Evolutionary conservation across 371 early-diverging fungal genomes (phyloP), one percentile per base, ranked within the genome.

Genomic region (Nematocida homosporus): DNA sequence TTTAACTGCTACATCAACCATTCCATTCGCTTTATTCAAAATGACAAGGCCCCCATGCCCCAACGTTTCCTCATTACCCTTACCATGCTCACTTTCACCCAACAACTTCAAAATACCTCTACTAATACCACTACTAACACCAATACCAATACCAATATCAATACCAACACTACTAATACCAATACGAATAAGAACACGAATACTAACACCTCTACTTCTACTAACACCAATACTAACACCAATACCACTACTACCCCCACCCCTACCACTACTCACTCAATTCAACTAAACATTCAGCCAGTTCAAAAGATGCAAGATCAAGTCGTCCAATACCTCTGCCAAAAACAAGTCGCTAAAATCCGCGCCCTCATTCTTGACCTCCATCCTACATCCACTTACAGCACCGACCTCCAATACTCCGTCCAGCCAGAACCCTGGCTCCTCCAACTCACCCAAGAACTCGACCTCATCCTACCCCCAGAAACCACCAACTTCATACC

Each of bases 301-400:
- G 57, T 23, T 30, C 29, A 13, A 40, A 44, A 57, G 10, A 61
- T 35, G 10, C 23, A 6, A 18, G 48, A 34, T 29, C 30, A 68
- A 44, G 34, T 68, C 34, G 18, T 59, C 25, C 1, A 42, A 25
- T 68, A 68, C 38, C 23, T 61, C 16, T 41, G 59, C 20, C 56
- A 59, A 59, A 25, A 32, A 30, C 59, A 68, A 38, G 42, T 68
- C 44, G 30, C 57, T 47, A 68, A 42, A 61, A 68, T 68, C 32
- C 18, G 69, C 13, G 69, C 69, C 25, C 29, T 68, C 25, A 68
- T 68, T 10, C 20, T 68, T 18, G 69, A 68, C 57, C 20, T 61
- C n/a, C 35, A 13, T 20, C 40, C 37, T 29, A 65, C 69, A 50
- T 35, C 51, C 51, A 42, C 50, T 10, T 68, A 68, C 57, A 68